Base-by-base conservation (phyloP, 345 rosid genomes). In the Eucalyptus victrix region DNA sequence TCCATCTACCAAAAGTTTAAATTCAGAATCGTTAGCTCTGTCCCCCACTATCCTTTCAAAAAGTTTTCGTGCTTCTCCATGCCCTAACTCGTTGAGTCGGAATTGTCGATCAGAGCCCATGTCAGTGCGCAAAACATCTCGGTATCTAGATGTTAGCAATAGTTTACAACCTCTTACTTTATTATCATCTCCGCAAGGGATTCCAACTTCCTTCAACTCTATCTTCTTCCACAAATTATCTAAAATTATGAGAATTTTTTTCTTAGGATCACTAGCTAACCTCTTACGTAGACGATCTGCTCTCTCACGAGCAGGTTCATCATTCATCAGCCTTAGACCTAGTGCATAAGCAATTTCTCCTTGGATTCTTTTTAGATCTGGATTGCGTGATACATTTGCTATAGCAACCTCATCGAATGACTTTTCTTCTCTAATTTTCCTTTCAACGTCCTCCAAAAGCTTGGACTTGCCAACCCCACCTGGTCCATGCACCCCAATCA, bases 181-280 rank as follows among this genome's bases (percentile, higher is more conserved):
- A 34, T 89, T 88, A 47, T 91, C 91, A 3, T 47, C 50, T 0
- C 83, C 83, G 0, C 51, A 88, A 2, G 87, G 87, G 45, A 93
- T 92, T 87, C 94, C 93, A 8, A 93, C 60, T 2, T 53, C 86
- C 5, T 89, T 85, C 49, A 91, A 40, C 11, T 93, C 80, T 5
- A 93, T 5, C 16, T 40, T 56, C 3, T 50, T 37, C 93, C 93
- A 90, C 6, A 94, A 40, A 60, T 92, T 86, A 56, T 94, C 94
- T 37, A 94, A 80, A 69, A 94, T 89, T 3, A 94, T 85, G 51
- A 94, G 91, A 40, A 90, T 26, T 11, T 80, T 89, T 58, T 87
- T 45, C 32, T 62, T 47, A 50, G 9, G 0, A 6, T 11, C 24
- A 19, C 62, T 5, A 50, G 45, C 86, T 76, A 92, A 30, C 40